Evolutionary conservation across 768 basidiomycete species (phyloP).

Genomic region (Tricholoma sp.): DNA sequence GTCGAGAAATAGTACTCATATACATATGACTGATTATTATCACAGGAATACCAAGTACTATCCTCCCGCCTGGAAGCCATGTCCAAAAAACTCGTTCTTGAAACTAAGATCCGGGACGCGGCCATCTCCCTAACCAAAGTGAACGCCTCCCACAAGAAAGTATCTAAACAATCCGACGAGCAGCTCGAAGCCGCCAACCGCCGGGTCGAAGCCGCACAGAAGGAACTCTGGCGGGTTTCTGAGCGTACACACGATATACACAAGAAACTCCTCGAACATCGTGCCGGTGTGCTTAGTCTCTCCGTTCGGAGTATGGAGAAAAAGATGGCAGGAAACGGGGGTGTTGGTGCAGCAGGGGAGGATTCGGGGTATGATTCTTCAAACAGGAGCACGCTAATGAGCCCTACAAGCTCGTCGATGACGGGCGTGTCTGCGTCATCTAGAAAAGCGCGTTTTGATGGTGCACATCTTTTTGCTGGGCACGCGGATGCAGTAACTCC

Average conservation of each 20-base stretch:
- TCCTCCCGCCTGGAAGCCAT: conserved; percentile 59
- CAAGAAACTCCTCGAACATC: conserved; percentile 69
- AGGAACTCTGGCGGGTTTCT: conserved; percentile 64
- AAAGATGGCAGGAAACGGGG: conserved; percentile 27
- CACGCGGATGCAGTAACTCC: conserved; percentile 67
- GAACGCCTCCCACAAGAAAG: conserved; percentile 51
- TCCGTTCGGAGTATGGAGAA: conserved; percentile 66
- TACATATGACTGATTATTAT: not conserved
- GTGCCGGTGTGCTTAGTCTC: conserved; percentile 73
- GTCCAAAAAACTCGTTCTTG: conserved; percentile 70
- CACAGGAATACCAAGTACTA: conserved; percentile 71
- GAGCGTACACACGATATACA: conserved; percentile 60
- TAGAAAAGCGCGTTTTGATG: conserved; percentile 63
- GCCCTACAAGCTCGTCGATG: conserved; percentile 40
- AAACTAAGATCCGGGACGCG: conserved; percentile 86
- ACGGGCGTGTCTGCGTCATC: conserved; percentile 38
- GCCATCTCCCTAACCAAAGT: conserved; percentile 69
- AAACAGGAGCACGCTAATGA: conserved; percentile 44
- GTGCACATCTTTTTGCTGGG: conserved; percentile 81
- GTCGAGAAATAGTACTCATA: conserved; percentile 14
- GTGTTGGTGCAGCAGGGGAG: conserved; percentile 21
- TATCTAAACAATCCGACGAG: conserved; percentile 61
- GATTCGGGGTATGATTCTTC: conserved; percentile 54
- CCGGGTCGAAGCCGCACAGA: conserved; percentile 66
- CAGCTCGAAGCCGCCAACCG: conserved; percentile 70